phyloP scores from a whole-genome alignment of 2,329 filamentous ascomycete genomes.

The Xylariaceae sp. region DNA sequence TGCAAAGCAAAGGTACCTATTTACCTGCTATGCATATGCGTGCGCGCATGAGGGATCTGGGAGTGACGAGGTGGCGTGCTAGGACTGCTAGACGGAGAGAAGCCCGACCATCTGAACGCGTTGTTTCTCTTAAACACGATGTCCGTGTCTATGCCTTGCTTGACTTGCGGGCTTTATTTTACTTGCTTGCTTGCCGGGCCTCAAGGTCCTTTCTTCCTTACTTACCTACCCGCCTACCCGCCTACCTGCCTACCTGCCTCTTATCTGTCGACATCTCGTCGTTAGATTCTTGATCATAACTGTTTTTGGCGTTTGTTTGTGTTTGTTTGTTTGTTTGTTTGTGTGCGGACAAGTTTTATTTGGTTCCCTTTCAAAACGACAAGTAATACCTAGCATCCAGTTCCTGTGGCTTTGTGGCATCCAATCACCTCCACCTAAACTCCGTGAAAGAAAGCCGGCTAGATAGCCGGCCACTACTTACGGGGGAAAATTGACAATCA shows the following conservation, averaged over 20 bases:
- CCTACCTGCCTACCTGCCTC: neutral
- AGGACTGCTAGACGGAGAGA: neutral
- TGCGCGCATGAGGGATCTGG: neutral
- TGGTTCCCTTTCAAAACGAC: constrained; percentile 1
- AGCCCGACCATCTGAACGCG: neutral
- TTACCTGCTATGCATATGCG: neutral
- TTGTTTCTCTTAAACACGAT: constrained; percentile 1
- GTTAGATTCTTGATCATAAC: neutral
- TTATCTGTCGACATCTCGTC: neutral
- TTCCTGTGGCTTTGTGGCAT: constrained; percentile 1
- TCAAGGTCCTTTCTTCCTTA: no score
- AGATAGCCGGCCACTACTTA: neutral
- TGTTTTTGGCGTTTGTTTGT: no score
- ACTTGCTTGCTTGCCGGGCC: neutral
- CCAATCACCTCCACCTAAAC: neutral
- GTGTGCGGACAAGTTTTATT: neutral
- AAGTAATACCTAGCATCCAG: neutral
- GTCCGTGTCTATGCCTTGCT: constrained; percentile 9
- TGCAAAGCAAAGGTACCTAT: neutral
- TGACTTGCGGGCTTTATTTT: neutral
- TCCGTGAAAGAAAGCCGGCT: neutral
- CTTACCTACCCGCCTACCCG: neutral
- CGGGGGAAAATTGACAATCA: neutral
- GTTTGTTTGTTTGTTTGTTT: neutral
- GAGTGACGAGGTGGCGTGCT: neutral